phyloP scores from a whole-genome alignment of 2,329 filamentous ascomycete genomes.

The Cladosporium oxysporum region DNA sequence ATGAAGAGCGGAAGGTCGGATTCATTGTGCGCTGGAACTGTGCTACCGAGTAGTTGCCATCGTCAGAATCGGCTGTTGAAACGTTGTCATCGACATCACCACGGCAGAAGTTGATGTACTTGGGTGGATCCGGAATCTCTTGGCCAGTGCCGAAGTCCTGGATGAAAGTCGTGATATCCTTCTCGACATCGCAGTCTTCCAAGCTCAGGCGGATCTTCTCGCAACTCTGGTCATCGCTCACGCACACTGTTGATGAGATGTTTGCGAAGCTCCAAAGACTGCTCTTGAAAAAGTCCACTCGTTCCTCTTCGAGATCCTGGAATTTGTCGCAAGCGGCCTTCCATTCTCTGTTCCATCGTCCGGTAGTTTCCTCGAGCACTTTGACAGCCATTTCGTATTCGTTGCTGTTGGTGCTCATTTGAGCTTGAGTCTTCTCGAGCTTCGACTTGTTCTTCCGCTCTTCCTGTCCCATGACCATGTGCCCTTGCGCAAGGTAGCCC shows the following conservation, averaged over 20 bases:
- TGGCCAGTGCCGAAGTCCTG: constrained; percentile 86
- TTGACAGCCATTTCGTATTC: constrained; percentile 96
- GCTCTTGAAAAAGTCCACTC: constrained; percentile 95
- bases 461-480: constrained; percentile 99
- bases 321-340: constrained; percentile 97
- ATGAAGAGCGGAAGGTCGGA: constrained; percentile 91
- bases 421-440: constrained; percentile 97
- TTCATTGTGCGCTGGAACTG: constrained; percentile 96
- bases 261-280: constrained; percentile 98
- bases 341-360: constrained; percentile 97
- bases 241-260: constrained; percentile 93
- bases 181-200: constrained; percentile 95
- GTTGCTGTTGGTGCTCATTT: constrained; percentile 82
- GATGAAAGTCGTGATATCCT: constrained; percentile 89
- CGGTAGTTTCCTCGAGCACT: constrained; percentile 89
- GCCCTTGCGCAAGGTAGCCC: constrained; percentile 94
- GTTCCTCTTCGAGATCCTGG: constrained; percentile 96
- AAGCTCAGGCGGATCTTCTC: constrained; percentile 93
- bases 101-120: constrained; percentile 98
- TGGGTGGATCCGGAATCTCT: constrained; percentile 94
- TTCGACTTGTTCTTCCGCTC: constrained; percentile 99
- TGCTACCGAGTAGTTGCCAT: constrained; percentile 88
- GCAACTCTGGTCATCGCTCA: constrained; percentile 91
- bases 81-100: constrained; percentile 78
- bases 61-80: constrained; percentile 76